A percentile compares a stretch with the other conserved stretches of the same genome.
Conservation (phyloP, 1,284 basidiomycete species). For the Ustilago hordei region DNA sequence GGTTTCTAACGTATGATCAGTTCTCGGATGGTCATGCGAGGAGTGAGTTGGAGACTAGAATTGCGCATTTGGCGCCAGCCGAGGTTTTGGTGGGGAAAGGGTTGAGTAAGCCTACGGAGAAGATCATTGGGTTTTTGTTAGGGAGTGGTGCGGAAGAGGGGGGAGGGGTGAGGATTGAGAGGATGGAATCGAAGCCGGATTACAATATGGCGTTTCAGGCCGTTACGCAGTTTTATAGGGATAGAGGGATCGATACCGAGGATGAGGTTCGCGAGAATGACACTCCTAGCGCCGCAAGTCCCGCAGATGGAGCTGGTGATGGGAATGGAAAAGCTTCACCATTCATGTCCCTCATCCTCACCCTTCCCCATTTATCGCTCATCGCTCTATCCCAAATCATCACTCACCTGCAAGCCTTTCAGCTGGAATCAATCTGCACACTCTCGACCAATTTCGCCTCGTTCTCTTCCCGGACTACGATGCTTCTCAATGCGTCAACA, state of each 20-base stretch:
- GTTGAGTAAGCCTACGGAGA: constrained; percentile 81
- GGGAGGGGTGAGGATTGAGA: constrained; percentile 74
- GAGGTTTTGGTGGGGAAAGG: constrained; percentile 79
- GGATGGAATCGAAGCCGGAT: constrained; percentile 74
- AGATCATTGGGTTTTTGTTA: constrained; percentile 78
- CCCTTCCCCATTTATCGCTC: constrained; percentile 73
- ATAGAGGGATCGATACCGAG: constrained; percentile 12
- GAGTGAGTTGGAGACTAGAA: constrained; percentile 65
- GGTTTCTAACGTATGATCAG: constrained; percentile 90
- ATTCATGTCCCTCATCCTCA: constrained; percentile 34
- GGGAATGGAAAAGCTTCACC: not conserved
- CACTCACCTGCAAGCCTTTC: constrained; percentile 81
- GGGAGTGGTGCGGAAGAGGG: constrained; percentile 66
- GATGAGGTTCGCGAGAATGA: not conserved
- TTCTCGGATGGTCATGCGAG: constrained; percentile 70
- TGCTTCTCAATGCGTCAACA: constrained; percentile 90
- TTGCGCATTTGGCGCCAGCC: constrained; percentile 75
- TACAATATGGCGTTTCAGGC: constrained; percentile 81
- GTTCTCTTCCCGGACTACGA: constrained; percentile 81
- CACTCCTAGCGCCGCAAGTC: not conserved
- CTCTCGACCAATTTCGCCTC: constrained; percentile 73
- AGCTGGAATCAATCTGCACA: constrained; percentile 72
- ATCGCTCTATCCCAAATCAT: constrained; percentile 83
- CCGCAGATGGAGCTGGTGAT: not conserved
- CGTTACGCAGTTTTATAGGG: constrained; percentile 79